Conservation (phyloP, 108 stramenopile species). For the Schizochytrium sp. region DNA sequence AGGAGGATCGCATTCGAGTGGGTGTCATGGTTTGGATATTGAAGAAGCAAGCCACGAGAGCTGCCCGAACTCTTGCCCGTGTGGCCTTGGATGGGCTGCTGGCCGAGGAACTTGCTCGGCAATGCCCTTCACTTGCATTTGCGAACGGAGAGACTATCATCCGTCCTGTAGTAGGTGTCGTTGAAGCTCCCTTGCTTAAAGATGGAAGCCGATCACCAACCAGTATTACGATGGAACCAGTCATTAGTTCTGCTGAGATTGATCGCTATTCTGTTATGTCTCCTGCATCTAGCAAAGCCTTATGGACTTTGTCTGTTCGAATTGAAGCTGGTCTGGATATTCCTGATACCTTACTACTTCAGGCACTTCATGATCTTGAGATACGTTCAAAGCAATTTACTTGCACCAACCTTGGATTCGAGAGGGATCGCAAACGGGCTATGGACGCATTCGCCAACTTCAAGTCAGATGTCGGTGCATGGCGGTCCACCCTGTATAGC, state of each 20-base stretch:
- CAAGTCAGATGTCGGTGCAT: neutral
- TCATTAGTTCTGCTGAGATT: neutral
- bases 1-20: constrained; percentile 13
- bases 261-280: constrained; percentile 47
- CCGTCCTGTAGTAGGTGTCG: neutral
- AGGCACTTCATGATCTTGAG: constrained; percentile 38
- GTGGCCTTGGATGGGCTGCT: neutral
- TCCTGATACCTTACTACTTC: neutral
- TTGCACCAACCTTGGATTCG: constrained; percentile 51
- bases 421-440: neutral
- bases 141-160: constrained; percentile 42
- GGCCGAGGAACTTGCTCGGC: neutral
- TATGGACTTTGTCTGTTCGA: constrained; percentile 31
- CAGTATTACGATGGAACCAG: neutral
- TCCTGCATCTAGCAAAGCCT: neutral
- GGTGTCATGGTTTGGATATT: constrained; percentile 16
- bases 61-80: neutral
- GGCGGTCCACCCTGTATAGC: constrained; percentile 32
- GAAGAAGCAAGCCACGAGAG: constrained; percentile 26
- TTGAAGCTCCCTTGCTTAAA: neutral
- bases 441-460: neutral
- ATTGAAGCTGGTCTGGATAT: constrained; percentile 52
- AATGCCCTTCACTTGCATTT: constrained; percentile 6
- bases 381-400: constrained; percentile 4
- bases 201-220: neutral